Conservation (phyloP, 805 yeast species). For the Cyberlindnera veronae region DNA sequence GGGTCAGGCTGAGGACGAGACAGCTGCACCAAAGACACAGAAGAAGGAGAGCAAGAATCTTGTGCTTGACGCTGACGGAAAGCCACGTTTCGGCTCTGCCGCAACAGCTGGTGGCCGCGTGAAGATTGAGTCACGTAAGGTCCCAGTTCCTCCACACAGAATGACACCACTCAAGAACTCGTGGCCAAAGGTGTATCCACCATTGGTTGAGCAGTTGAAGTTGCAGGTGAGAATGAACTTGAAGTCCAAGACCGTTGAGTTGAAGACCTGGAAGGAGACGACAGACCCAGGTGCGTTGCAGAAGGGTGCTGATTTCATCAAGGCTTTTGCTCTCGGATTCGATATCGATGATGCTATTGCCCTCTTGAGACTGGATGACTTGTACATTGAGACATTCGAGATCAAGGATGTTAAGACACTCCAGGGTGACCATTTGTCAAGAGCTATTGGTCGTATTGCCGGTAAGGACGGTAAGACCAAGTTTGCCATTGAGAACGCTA, state of each 20-base stretch:
- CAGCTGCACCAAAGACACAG: background rate
- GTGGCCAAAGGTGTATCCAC: conserved; percentile 95
- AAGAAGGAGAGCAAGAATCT: conserved; percentile 21
- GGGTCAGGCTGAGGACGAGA: conserved; percentile 22
- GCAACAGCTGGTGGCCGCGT: conserved; percentile 57
- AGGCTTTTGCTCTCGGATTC: conserved; percentile 94
- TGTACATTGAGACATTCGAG: conserved; percentile 95
- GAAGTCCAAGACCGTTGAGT: conserved; percentile 80
- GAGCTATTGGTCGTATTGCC: conserved; percentile 99
- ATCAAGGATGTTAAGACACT: conserved; percentile 95
- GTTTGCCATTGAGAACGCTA: conserved; percentile 97
- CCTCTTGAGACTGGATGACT: conserved; percentile 86
- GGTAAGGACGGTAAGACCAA: conserved; percentile 99
- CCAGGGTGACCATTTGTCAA: conserved; percentile 91
- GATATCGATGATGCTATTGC: conserved; percentile 98
- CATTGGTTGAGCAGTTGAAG: conserved; percentile 90
- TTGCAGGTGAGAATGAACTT: conserved; percentile 95
- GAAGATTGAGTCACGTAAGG: conserved; percentile 81
- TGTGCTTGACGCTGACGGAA: conserved; percentile 72
- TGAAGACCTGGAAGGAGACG: conserved; percentile 76
- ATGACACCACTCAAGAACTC: conserved; percentile 86
- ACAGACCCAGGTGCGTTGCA: conserved; percentile 93
- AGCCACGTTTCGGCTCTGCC: conserved; percentile 79
- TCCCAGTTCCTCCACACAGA: conserved; percentile 95
- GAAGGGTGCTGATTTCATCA: conserved; percentile 95